Evolutionary conservation across 2,329 filamentous ascomycete genomes (phyloP), one percentile per base, ranked within the genome.

Genomic region (Verticillium alfalfae): DNA sequence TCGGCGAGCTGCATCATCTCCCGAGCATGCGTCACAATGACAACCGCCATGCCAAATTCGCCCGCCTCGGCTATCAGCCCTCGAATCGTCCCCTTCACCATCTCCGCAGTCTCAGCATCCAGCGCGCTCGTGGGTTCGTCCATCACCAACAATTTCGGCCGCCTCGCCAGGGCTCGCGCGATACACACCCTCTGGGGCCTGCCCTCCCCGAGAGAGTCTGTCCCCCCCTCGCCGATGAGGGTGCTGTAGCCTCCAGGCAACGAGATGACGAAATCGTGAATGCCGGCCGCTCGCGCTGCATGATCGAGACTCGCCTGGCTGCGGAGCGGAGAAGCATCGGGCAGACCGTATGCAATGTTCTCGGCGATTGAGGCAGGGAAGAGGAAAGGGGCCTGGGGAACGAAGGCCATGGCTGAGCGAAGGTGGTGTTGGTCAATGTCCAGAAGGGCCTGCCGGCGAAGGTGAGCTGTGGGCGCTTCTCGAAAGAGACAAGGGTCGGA

Each of bases 1-100:
- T 92, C 88, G 0, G 89, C 90, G 62, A 91, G 84, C 62, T 83
- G 81, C 91, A 98, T 97, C 92, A 97, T 96, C 70, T 94, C 89
- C 64, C 79, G 81, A 61, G 83, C 85, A 75, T 97, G 94, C 57
- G 93, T 97, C 45, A 96, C 88, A 31, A 96, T 82, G 16, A 97
- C 80, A 0, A 96, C 85, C 0, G 90, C 90, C 72, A 92, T 83
- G 0, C 77, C 78, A 12, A 58, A 58, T 3, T 64, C 9, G 63
- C 62, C 64, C 39, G 60, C 18, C 56, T 70, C 60, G 1, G 67
- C 64, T 13, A 88, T 77, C 1, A 95, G 74, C 0, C 70, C 70
- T 39, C 73, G 73, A 49, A 96, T 80, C 0, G 88, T 88, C 9
- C 82, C 75, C 13, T 90, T 79, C 3, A 97, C 83, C 1, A 82